Conservation (phyloP, 1,284 basidiomycete species). For the Ustilago crameri region DNA sequence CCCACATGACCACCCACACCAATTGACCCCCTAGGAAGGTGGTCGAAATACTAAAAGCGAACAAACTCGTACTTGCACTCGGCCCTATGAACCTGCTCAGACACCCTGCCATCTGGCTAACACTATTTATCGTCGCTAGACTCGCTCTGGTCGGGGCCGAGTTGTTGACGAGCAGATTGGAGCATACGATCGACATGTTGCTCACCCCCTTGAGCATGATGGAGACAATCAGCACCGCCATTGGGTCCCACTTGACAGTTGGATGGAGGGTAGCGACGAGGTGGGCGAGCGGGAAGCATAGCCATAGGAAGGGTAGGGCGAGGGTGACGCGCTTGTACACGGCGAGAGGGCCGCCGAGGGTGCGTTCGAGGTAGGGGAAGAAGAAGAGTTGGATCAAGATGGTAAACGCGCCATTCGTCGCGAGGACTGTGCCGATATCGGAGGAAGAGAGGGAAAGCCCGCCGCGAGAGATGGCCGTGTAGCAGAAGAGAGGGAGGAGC, state of each 20-base stretch:
- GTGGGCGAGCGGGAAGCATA: slow-evolving; percentile 52
- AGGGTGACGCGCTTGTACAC: slow-evolving; percentile 39
- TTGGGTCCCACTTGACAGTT: slow-evolving; percentile 8
- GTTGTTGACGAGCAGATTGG: slow-evolving; percentile 53
- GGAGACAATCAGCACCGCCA: slow-evolving; percentile 8
- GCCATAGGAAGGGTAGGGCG: slow-evolving; percentile 39
- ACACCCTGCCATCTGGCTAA: slow-evolving; percentile 46
- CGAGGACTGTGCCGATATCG: slow-evolving; percentile 53
- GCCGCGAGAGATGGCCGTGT: slow-evolving; percentile 36
- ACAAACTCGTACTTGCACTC: slow-evolving; percentile 41
- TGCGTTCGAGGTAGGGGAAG: slow-evolving; percentile 47
- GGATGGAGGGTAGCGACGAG: slow-evolving; percentile 17
- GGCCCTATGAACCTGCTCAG: slow-evolving; percentile 49
- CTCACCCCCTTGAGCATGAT: slow-evolving; percentile 38
- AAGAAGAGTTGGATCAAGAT: slow-evolving; percentile 50
- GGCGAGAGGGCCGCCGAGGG: slow-evolving; percentile 36
- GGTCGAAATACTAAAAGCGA: slow-evolving; percentile 41
- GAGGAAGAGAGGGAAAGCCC: slow-evolving; percentile 39
- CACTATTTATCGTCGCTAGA: slow-evolving; percentile 51
- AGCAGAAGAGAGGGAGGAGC: slow-evolving; percentile 57
- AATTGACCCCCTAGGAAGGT: slow-evolving; percentile 37
- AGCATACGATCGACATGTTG: slow-evolving; percentile 54
- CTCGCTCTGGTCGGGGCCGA: slow-evolving; percentile 29
- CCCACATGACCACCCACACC: slow-evolving; percentile 42
- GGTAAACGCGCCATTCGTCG: slow-evolving; percentile 43